phyloP scores from a whole-genome alignment of 306 rosid genomes.

The Malus sieversii region DNA sequence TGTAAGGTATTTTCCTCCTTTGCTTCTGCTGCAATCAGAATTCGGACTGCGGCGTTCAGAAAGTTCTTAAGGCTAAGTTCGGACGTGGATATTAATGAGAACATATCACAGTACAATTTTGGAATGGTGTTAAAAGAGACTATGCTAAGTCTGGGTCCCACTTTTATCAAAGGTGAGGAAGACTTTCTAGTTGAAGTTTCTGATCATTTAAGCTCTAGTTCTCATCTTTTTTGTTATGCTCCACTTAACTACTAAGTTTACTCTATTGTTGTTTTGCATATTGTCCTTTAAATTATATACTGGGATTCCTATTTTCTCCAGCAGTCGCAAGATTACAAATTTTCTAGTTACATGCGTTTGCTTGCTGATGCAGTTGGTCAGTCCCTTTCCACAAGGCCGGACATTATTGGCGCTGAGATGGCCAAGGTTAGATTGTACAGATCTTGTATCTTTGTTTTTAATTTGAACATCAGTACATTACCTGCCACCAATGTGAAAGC shows the following conservation, averaged over 20 bases:
- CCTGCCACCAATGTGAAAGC: background rate
- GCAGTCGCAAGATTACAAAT: slow-evolving; percentile 38
- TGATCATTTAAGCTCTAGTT: background rate
- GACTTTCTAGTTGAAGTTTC: slow-evolving; percentile 15
- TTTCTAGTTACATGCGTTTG: slow-evolving; percentile 53
- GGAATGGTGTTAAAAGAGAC: slow-evolving; percentile 81
- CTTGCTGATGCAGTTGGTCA: slow-evolving; percentile 92
- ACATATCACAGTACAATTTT: slow-evolving; percentile 53
- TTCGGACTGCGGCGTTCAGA: slow-evolving; percentile 50
- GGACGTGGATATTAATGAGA: slow-evolving; percentile 38
- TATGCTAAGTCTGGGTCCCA: slow-evolving; percentile 84
- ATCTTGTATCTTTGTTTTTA: background rate
- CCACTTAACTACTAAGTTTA: background rate
- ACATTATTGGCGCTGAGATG: slow-evolving; percentile 86
- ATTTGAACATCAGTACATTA: background rate
- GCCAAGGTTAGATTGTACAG: slow-evolving; percentile 58
- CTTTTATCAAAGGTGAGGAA: slow-evolving; percentile 82
- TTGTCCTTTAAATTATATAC: slow-evolving; percentile 16
- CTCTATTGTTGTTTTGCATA: background rate
- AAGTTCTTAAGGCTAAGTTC: slow-evolving; percentile 30
- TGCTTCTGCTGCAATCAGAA: slow-evolving; percentile 65
- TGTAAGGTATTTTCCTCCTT: slow-evolving; percentile 73
- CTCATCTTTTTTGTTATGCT: background rate
- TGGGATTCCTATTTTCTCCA: slow-evolving; percentile 26
- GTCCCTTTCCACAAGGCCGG: slow-evolving; percentile 96